Evolutionary conservation across 352 stramenopile species (phyloP).

Genomic region (Plasmopara halstedii): DNA sequence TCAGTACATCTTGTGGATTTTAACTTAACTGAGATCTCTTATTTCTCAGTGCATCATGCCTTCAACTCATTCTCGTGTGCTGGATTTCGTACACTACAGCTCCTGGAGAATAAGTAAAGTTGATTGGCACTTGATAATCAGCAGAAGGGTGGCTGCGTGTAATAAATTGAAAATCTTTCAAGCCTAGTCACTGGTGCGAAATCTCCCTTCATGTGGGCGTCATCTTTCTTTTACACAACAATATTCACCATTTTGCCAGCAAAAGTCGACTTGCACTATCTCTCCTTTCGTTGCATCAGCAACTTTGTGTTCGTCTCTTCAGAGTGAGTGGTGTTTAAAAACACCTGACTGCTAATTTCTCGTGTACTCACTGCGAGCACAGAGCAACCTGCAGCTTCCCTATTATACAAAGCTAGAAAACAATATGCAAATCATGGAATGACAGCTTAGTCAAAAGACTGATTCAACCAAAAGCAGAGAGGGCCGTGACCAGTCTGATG

Average conservation of each 20-base stretch:
- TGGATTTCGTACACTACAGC: conserved; percentile 83
- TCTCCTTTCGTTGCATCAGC: not conserved
- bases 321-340: conserved; percentile 80
- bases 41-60: conserved; percentile 53
- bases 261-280: not conserved
- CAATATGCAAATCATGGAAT: conserved; percentile 33
- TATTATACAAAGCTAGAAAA: conserved; percentile 68
- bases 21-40: not conserved
- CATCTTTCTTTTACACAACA: no score
- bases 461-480: conserved; percentile 6
- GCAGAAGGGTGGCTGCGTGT: not conserved
- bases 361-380: conserved; percentile 11
- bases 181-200: no score
- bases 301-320: conserved; percentile 10
- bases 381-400: conserved; percentile 18
- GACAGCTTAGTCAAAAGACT: conserved; percentile 19
- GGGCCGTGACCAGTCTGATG: conserved; percentile 5
- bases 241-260: no score
- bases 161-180: no score
- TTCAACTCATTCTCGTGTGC: conserved; percentile 74
- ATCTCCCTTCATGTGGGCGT: no score
- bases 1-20: not conserved
- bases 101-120: conserved; percentile 37
- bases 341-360: conserved; percentile 52
- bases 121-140: not conserved